A percentile compares a stretch with the other conserved stretches of the same genome.
phyloP scores from a whole-genome alignment of 2,329 filamentous ascomycete genomes.

The Fusarium sp. region DNA sequence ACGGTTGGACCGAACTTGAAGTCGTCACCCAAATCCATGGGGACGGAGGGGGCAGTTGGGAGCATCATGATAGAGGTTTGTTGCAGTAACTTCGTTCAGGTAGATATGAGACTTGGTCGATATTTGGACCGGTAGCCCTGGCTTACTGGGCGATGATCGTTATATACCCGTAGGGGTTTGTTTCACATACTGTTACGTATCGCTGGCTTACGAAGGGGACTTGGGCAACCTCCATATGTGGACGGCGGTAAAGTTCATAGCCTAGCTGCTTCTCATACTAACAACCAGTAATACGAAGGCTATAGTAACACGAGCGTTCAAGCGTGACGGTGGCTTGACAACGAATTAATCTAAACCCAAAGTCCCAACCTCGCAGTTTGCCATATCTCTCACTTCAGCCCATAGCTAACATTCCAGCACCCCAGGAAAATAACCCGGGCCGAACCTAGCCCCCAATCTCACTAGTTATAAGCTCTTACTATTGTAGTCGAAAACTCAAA shows the following conservation, averaged over 20 bases:
- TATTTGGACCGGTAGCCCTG: no score
- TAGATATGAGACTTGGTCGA: no score
- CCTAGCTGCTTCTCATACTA: not conserved
- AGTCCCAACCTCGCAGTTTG: no score
- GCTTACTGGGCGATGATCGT: no score
- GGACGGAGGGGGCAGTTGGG: conserved; percentile 23
- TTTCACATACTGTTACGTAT: no score
- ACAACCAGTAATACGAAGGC: not conserved
- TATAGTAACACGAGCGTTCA: not conserved
- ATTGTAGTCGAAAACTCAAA: not conserved
- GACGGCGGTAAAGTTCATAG: not conserved
- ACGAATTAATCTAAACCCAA: no score
- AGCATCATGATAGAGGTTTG: not conserved
- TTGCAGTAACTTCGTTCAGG: no score
- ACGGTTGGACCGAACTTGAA: conserved; percentile 35
- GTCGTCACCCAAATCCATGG: conserved; percentile 24
- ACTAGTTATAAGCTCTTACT: no score
- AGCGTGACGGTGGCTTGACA: no score
- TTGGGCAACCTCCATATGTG: not conserved
- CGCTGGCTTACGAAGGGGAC: no score
- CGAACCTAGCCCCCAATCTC: conserved; percentile 12
- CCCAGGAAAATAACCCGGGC: not conserved
- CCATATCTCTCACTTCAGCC: not conserved
- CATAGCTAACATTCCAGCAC: not conserved
- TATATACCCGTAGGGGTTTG: no score